Conservation (phyloP, 2,329 filamentous ascomycete species). For the Cladorrhinum sp. region DNA sequence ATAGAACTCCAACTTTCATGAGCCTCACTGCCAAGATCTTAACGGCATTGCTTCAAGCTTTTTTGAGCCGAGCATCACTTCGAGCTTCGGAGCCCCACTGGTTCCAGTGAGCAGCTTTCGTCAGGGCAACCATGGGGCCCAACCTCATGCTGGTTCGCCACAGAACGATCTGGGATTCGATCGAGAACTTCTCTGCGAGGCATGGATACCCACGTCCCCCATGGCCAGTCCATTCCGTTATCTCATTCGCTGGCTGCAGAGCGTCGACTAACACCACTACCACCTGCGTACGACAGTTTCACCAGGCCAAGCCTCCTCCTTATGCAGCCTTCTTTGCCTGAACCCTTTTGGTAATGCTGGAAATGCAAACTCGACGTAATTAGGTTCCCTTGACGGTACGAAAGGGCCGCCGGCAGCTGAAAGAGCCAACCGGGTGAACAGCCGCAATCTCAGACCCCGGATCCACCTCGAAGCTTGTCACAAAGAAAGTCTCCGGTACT, state of each 20-base stretch:
- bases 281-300: background rate
- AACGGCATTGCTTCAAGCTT: background rate
- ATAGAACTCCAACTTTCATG: background rate
- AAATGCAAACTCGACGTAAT: background rate
- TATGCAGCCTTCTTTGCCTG: background rate
- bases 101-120: background rate
- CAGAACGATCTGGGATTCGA: background rate
- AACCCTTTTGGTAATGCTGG: background rate
- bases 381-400: background rate
- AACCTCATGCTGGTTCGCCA: background rate
- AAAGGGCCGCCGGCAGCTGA: background rate
- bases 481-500: background rate
- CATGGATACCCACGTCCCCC: background rate
- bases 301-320: background rate
- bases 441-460: background rate
- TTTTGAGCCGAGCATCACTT: background rate
- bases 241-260: background rate
- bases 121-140: background rate
- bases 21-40: background rate
- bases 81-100: background rate
- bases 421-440: background rate
- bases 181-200: background rate
- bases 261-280: background rate
- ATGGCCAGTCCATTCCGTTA: background rate
- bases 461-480: background rate